A percentile compares a stretch with the other conserved stretches of the same genome.
Conservation (phyloP, 2,329 filamentous ascomycete species). For the Aspergillus brunneoviolaceus region DNA sequence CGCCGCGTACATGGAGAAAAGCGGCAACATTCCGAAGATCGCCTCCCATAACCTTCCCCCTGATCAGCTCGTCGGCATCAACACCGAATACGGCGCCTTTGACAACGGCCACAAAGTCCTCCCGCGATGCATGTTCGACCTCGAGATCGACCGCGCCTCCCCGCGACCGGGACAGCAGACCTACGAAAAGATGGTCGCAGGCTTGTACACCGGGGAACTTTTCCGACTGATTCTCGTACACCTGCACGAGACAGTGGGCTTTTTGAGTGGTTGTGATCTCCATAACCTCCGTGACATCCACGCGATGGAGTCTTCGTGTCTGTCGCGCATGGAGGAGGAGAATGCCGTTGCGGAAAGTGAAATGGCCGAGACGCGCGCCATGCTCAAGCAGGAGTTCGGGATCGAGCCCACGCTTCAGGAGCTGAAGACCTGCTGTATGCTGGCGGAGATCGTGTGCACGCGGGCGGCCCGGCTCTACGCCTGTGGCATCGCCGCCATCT, state of each 20-base stretch:
- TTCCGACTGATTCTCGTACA: constrained; percentile 83
- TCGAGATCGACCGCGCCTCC: constrained; percentile 79
- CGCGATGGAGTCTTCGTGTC: constrained; percentile 83
- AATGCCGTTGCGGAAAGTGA: constrained; percentile 69
- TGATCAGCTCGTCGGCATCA: constrained; percentile 80
- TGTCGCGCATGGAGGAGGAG: constrained; percentile 88
- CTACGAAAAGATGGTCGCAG: constrained; percentile 96
- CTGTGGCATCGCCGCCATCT: constrained; percentile 93
- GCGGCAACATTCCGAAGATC: constrained; percentile 80
- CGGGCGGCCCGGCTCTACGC: constrained; percentile 87
- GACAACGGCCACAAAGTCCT: constrained; percentile 82
- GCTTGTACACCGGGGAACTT: constrained; percentile 87
- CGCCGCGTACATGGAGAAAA: constrained; percentile 90
- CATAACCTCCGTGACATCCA: constrained; percentile 75
- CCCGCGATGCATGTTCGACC: constrained; percentile 61
- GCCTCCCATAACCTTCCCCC: constrained; percentile 74
- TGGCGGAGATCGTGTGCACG: constrained; percentile 91
- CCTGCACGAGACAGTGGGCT: constrained; percentile 70
- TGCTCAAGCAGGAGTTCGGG: constrained; percentile 66
- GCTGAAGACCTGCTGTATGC: constrained; percentile 79
- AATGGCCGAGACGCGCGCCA: constrained; percentile 77
- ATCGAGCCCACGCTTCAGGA: constrained; percentile 72
- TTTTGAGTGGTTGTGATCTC: constrained; percentile 82
- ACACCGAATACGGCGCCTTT: constrained; percentile 92
- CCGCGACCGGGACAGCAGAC: constrained; percentile 89